Percentiles rank a stretch among this genome's conserved stretches.
These are phyloP conservation scores for Microdochium paspali DNA, from an alignment of 2,329 filamentous ascomycete genomes.

Conservation along the genomic window DNA sequence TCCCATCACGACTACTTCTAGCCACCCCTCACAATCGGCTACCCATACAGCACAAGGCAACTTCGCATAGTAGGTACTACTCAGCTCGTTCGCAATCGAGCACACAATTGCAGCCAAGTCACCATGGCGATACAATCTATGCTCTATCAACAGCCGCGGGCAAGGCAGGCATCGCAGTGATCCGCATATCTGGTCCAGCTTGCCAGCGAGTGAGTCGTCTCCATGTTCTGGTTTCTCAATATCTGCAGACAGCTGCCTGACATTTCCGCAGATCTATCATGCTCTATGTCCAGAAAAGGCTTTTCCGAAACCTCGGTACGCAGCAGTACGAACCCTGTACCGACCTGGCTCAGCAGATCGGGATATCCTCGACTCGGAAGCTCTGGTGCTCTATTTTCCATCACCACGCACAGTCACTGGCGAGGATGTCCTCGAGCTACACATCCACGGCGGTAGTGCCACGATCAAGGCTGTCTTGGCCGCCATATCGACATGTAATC, in stretches of 20 bases:
- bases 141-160: constrained; percentile 82
- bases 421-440: constrained; percentile 84
- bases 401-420: constrained; percentile 77
- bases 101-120: constrained; percentile 1
- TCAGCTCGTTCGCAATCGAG: neutral
- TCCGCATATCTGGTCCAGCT: constrained; percentile 74
- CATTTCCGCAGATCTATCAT: constrained; percentile 33
- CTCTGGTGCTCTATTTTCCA: constrained; percentile 77
- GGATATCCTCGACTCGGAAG: constrained; percentile 66
- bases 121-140: constrained; percentile 64
- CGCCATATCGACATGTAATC: constrained; percentile 54
- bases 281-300: constrained; percentile 38
- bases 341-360: constrained; percentile 27
- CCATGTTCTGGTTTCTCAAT: constrained; percentile 1
- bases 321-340: constrained; percentile 66
- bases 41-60: neutral
- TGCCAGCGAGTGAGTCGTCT: constrained; percentile 34
- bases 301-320: constrained; percentile 42
- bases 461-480: constrained; percentile 78
- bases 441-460: constrained; percentile 87
- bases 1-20: neutral
- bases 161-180: constrained; percentile 80
- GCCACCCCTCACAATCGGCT: neutral
- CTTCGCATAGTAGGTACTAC: neutral
- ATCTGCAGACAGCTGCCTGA: constrained; percentile 8